Base-by-base conservation (phyloP, 164 flowering plant genomes). In the Houttuynia cordata region DNA sequence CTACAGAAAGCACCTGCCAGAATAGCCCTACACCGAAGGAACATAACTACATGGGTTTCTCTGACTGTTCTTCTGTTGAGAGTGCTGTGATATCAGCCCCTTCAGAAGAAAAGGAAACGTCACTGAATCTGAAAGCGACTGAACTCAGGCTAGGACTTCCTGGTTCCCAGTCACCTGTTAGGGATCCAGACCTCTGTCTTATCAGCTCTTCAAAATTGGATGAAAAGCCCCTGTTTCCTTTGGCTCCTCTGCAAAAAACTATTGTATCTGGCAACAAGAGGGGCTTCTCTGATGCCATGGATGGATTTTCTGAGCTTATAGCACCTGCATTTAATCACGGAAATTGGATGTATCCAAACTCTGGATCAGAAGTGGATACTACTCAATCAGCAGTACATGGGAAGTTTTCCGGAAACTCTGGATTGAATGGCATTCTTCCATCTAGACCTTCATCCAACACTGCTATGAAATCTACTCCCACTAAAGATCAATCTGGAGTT, bases 101-200 rank as follows among this genome's bases (percentile, higher is more conserved):
- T 51, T 71, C 80, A 1, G 80, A 80, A 53, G 84, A 72, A 49
- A 77, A 70, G 40, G 78, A 77, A 61, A 73, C 42, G 63, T 76
- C 72, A 57, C 66, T 91, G 52, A 85, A 89, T 75, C 59, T 92
- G 56, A 85, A 82, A 68, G 95, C 92, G 20, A 92, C 98, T 18
- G 98, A 92, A 66, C 64, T 92, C 64, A 83, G 90, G 68, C 94
- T 92, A 55, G 98, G 98, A 55, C 96, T 87, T 67, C 98, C 98
- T 34, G 96, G 96, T 60, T 92, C 93, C 18, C 84, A 74, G 57
- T 92, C 93, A 19, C 91, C 98, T 47, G 84, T 73, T 62, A 73
- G 89, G 60, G 83, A 79, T 56, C 64, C 78, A 12, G 87, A 82
- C 8, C 67, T 79, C 20, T 66, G 58, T 53, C 69, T 80, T 60